phyloP scores from a whole-genome alignment of 2,329 filamentous ascomycete species.

The Colletotrichum aenigma region DNA sequence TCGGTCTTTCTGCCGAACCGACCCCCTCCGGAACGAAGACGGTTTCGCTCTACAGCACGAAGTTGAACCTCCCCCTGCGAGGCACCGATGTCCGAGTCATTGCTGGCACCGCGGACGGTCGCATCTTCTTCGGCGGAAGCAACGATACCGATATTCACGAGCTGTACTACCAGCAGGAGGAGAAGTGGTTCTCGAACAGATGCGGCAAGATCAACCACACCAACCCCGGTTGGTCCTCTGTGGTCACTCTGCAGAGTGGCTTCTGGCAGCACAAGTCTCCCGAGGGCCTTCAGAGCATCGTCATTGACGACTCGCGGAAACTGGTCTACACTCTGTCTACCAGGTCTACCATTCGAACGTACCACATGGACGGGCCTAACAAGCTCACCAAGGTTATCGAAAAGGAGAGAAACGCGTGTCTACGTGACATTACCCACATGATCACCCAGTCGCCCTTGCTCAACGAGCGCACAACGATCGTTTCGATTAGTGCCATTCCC shows the following conservation, averaged over 20 bases:
- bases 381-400: conserved; percentile 69
- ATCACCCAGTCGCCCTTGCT: conserved; percentile 76
- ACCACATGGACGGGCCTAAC: conserved; percentile 76
- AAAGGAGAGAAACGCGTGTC: conserved; percentile 64
- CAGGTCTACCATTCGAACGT: conserved; percentile 87
- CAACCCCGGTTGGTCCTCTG: conserved; percentile 71
- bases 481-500: conserved; percentile 85
- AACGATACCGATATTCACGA: conserved; percentile 89
- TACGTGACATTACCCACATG: conserved; percentile 84
- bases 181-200: conserved; percentile 92
- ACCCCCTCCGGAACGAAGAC: conserved; percentile 72
- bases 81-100: conserved; percentile 81
- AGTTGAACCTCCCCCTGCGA: conserved; percentile 79
- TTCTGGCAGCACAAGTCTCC: conserved; percentile 55
- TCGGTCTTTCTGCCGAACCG: conserved; percentile 78
- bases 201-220: conserved; percentile 91
- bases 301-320: conserved; percentile 85
- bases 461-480: conserved; percentile 71
- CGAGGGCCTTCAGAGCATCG: conserved; percentile 78
- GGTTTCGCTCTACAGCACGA: conserved; percentile 85
- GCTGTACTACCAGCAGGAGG: conserved; percentile 94
- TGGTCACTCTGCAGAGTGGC: conserved; percentile 56
- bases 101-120: conserved; percentile 80
- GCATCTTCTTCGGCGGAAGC: conserved; percentile 89
- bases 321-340: conserved; percentile 92